Conservation (phyloP, 2,329 filamentous ascomycete species). For the Berkeleyomyces rouxiae region DNA sequence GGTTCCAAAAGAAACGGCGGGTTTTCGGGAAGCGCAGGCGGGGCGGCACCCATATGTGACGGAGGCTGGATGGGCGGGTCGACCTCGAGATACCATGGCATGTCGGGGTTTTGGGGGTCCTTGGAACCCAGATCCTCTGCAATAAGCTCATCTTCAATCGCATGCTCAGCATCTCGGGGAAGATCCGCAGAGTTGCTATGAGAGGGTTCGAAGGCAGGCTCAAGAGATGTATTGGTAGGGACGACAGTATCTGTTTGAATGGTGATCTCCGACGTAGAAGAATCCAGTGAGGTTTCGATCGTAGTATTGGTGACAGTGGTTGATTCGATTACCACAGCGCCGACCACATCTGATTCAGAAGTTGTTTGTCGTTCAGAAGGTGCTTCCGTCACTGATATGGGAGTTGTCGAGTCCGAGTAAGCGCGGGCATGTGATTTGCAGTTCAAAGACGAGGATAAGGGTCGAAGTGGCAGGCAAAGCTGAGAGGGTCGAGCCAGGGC, state of each 20-base stretch:
- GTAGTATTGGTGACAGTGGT: background rate
- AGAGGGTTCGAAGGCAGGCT: background rate
- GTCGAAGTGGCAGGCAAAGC: background rate
- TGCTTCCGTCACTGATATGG: background rate
- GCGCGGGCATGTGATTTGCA: background rate
- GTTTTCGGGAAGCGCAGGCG: slow-evolving; percentile 43
- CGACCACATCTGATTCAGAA: background rate
- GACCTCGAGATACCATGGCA: slow-evolving; percentile 80
- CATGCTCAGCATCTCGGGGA: slow-evolving; percentile 4
- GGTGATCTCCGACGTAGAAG: background rate
- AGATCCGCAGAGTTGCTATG: background rate
- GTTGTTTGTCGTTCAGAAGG: background rate
- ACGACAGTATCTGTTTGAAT: background rate
- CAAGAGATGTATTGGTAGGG: background rate
- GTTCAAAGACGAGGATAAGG: background rate
- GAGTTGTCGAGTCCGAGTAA: background rate
- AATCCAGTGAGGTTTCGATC: background rate
- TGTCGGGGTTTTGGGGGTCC: slow-evolving; percentile 18
- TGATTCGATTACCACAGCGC: background rate
- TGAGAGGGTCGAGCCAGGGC: background rate
- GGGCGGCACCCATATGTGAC: slow-evolving; percentile 28
- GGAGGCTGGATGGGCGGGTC: slow-evolving; percentile 38
- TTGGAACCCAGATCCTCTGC: slow-evolving; percentile 15
- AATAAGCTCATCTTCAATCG: slow-evolving; percentile 5
- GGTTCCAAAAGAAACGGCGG: slow-evolving; percentile 55